Evolutionary conservation across 768 basidiomycete genomes (phyloP).

Genomic region (Leccinum sublutescens): DNA sequence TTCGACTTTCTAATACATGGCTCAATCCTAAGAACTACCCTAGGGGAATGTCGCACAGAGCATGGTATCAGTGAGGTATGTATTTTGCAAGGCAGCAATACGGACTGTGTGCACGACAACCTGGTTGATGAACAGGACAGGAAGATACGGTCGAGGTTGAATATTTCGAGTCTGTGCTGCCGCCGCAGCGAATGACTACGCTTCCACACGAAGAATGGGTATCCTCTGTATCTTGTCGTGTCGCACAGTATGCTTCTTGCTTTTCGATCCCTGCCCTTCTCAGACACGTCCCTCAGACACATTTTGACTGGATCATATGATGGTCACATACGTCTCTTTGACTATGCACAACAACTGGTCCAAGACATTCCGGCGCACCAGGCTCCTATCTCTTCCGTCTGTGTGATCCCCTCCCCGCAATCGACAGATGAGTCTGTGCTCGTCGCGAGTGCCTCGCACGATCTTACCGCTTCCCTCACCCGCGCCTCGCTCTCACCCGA

Average conservation of each 20-base stretch:
- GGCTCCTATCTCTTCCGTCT: slow-evolving; percentile 68
- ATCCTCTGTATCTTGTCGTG: slow-evolving; percentile 38
- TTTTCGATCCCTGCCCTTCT: not conserved
- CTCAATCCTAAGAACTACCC: slow-evolving; percentile 67
- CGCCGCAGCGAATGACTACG: slow-evolving; percentile 76
- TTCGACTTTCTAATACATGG: slow-evolving; percentile 92
- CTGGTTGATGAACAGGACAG: slow-evolving; percentile 35
- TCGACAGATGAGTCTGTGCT: slow-evolving; percentile 35
- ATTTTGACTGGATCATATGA: slow-evolving; percentile 84
- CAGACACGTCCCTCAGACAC: slow-evolving; percentile 39
- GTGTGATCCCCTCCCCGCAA: slow-evolving; percentile 43
- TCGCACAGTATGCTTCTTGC: slow-evolving; percentile 15
- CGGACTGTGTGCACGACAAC: not conserved
- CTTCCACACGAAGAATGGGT: slow-evolving; percentile 95
- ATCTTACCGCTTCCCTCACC: slow-evolving; percentile 66
- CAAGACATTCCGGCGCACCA: slow-evolving; percentile 51
- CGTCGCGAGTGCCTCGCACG: slow-evolving; percentile 75
- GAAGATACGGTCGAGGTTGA: slow-evolving; percentile 92
- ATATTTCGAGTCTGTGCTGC: slow-evolving; percentile 86
- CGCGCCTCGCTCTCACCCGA: slow-evolving; percentile 13
- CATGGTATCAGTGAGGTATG: slow-evolving; percentile 68
- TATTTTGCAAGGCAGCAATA: not conserved
- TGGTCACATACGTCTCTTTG: slow-evolving; percentile 69
- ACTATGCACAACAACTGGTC: slow-evolving; percentile 60
- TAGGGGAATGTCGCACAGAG: slow-evolving; percentile 74